Evolutionary conservation across 2,329 filamentous ascomycete genomes (phyloP).

Genomic region (Sporothrix phasma): DNA sequence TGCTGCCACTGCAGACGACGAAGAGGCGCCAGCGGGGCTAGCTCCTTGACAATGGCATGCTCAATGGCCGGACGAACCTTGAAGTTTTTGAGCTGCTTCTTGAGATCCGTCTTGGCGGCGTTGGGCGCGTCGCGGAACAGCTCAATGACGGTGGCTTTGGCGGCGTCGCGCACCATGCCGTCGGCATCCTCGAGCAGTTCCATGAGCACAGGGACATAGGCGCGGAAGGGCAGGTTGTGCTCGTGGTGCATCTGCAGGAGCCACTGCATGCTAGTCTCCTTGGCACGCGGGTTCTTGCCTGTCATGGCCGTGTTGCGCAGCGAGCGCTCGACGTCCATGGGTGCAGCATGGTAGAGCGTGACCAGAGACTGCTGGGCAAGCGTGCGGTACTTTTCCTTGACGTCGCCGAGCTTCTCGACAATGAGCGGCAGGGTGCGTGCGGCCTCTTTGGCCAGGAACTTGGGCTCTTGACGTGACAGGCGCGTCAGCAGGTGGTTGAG

Average conservation of each 20-base stretch:
- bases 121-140: constrained; percentile 76
- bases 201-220: constrained; percentile 74
- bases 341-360: constrained; percentile 63
- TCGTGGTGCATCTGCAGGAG: constrained; percentile 78
- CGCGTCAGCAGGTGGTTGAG: constrained; percentile 82
- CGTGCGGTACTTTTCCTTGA: constrained; percentile 72
- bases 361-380: constrained; percentile 65
- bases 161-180: constrained; percentile 72
- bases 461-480: constrained; percentile 73
- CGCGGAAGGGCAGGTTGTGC: constrained; percentile 67
- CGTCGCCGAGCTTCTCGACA: constrained; percentile 77
- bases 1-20: constrained; percentile 24
- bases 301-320: constrained; percentile 69
- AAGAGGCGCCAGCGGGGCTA: constrained; percentile 40
- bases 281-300: constrained; percentile 73
- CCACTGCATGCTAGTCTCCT: constrained; percentile 80
- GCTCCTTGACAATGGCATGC: constrained; percentile 65
- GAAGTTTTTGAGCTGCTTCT: constrained; percentile 72
- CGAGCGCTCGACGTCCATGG: constrained; percentile 66
- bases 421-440: constrained; percentile 63
- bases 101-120: constrained; percentile 77
- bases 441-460: constrained; percentile 59
- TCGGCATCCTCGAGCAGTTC: constrained; percentile 85
- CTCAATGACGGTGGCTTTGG: constrained; percentile 74
- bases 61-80: constrained; percentile 83